Conservation (phyloP, 768 basidiomycete species). For the Ramaria rubella region DNA sequence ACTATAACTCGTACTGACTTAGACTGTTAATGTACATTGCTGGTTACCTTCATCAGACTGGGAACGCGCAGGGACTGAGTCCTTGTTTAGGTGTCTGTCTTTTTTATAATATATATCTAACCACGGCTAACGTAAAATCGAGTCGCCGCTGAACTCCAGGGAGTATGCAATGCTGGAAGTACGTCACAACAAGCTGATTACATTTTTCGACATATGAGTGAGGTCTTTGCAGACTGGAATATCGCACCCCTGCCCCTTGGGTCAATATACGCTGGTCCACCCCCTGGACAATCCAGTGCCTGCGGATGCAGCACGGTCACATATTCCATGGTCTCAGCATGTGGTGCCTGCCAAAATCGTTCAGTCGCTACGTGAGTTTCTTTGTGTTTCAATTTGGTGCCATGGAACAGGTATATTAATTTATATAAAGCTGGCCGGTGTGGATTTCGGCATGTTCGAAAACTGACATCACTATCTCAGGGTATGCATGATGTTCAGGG, state of each 20-base stretch:
- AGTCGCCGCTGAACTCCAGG: background rate
- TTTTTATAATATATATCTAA: background rate
- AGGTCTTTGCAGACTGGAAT: background rate
- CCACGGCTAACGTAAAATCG: background rate
- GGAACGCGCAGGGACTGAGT: background rate
- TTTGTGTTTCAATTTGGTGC: background rate
- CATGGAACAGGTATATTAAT: too few relatives aligned
- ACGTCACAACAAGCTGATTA: background rate
- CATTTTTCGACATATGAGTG: background rate
- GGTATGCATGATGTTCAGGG: background rate
- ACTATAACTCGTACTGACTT: too few relatives aligned
- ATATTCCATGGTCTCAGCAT: constrained; percentile 51
- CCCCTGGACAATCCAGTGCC: background rate
- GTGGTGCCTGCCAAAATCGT: constrained; percentile 48
- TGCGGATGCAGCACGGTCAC: constrained; percentile 54
- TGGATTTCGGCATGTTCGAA: constrained; percentile 32
- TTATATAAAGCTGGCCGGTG: background rate
- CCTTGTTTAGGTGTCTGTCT: background rate
- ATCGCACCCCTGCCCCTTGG: background rate
- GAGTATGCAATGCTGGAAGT: background rate
- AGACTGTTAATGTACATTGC: too few relatives aligned
- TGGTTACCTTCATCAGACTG: too few relatives aligned
- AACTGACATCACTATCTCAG: constrained; percentile 6
- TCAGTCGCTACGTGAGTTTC: constrained; percentile 30
- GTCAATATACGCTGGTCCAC: background rate